Evolutionary conservation across 495 filamentous ascomycete genomes (phyloP), one percentile per base, ranked within the genome.

Genomic region (Penicillium subrubescens): DNA sequence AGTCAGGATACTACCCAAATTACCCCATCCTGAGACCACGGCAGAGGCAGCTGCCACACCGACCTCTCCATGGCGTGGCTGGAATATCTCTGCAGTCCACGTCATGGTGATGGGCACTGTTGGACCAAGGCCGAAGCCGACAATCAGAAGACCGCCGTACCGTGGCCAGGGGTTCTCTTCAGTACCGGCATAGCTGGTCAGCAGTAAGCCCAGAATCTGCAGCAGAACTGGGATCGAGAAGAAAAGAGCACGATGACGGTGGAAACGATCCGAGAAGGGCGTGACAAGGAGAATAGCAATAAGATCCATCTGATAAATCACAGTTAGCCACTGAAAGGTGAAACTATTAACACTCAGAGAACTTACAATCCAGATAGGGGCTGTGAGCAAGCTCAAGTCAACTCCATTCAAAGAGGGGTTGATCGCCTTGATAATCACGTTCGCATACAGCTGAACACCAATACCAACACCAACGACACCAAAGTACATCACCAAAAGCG

Each of bases 71-170:
- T 97, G 92, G 5, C 93, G 89, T 21, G 82, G 86, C 74, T 97
- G 93, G 81, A 97, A 97, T 62, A 96, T 90, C 75, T 96, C 91
- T 63, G 86, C 90, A 8, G 93, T 93, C 93, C 93, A 96, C 60
- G 92, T 89, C 92, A 96, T 97, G 71, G 88, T 92, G 73, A 92
- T 92, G 44, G 93, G 93, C 3, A 97, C 93, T 3, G 93, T 97
- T 14, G 93, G 93, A 7, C 93, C 93, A 7, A 97, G 87, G 5
- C 93, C 93, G 74, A 96, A 97, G 7, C 93, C 93, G 55, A 97
- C 88, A 71, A 97, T 88, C 19, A 97, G 78, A n/a, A 97, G 84
- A 2, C 93, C 93, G 41, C 89, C 91, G 74, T 97, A 97, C 15
- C 93, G 85, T 1, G 90, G 87, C 93, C 93, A 97, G 27, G 89